Evolutionary conservation across 345 rosid species (phyloP).

Genomic region (Corymbia maculata): DNA sequence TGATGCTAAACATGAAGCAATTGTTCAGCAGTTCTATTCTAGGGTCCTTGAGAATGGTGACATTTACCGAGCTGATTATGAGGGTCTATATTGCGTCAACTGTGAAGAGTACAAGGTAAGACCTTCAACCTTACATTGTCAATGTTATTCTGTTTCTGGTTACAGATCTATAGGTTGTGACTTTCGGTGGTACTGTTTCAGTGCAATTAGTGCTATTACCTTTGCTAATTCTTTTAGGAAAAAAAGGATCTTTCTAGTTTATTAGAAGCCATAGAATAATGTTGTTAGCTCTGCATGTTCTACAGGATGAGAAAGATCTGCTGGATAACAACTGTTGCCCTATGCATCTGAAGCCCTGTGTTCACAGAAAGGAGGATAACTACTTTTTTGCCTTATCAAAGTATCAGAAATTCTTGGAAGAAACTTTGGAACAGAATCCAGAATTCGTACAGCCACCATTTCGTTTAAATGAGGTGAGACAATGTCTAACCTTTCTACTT

Average conservation of each 20-base stretch:
- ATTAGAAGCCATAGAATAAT: background rate
- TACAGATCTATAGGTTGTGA: background rate
- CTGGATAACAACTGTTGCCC: constrained; percentile 73
- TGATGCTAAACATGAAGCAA: constrained; percentile 79
- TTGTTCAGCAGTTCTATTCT: constrained; percentile 75
- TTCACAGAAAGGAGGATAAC: constrained; percentile 76
- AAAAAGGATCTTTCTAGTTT: background rate
- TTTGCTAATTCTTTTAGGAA: background rate
- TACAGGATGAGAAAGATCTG: constrained; percentile 91
- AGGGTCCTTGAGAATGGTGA: constrained; percentile 80
- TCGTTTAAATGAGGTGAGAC: constrained; percentile 75
- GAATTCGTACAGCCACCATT: constrained; percentile 84
- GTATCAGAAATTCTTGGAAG: constrained; percentile 77
- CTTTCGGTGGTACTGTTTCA: background rate
- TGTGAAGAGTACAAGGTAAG: constrained; percentile 94
- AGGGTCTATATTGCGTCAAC: constrained; percentile 88
- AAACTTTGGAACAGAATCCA: constrained; percentile 49
- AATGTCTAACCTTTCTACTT: background rate
- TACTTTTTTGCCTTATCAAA: constrained; percentile 88
- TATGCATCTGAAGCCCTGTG: constrained; percentile 74
- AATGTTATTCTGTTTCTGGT: background rate
- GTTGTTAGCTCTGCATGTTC: background rate
- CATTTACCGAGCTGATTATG: constrained; percentile 85
- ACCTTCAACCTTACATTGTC: background rate
- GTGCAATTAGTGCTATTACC: background rate